These are phyloP conservation scores for Lasiosphaeria hispida DNA, from an alignment of 495 filamentous ascomycete species.

Conservation along the genomic window DNA sequence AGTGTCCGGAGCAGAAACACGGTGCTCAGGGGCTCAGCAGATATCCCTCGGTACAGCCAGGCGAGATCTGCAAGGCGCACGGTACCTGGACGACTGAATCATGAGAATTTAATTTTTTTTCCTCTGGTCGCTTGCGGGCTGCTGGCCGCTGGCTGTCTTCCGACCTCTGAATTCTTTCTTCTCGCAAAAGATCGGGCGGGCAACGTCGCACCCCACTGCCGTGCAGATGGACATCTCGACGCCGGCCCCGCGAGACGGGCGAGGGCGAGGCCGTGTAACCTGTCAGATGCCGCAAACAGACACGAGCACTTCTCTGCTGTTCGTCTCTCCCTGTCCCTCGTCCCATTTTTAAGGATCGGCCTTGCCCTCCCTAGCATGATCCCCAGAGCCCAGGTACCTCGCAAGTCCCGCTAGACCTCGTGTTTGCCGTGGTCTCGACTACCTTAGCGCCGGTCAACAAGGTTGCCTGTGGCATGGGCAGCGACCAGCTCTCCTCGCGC, in stretches of 20 bases:
- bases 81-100: conserved; percentile 7
- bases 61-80: conserved; percentile 13
- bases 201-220: conserved; percentile 10
- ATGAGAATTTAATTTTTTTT: conserved; percentile 13
- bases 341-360: conserved; percentile 7
- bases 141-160: not conserved
- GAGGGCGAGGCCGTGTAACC: not conserved
- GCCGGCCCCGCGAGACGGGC: not conserved
- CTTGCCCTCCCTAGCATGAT: conserved; percentile 7
- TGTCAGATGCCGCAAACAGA: not conserved
- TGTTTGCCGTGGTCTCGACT: not conserved
- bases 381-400: not conserved
- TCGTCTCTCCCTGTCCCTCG: not conserved
- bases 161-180: not conserved
- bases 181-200: not conserved
- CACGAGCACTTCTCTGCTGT: not conserved
- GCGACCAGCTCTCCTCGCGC: not conserved
- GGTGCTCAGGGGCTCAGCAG: no score
- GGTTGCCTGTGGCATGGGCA: not conserved
- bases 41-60: not conserved
- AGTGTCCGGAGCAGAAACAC: no score
- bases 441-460: not conserved
- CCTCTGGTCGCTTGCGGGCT: not conserved
- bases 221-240: not conserved
- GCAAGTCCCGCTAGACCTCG: not conserved